Evolutionary conservation across 225 moss, liverwort and hornwort genomes (phyloP), one percentile per base, ranked within the genome.

Genomic region (Straminergon stramineum): DNA sequence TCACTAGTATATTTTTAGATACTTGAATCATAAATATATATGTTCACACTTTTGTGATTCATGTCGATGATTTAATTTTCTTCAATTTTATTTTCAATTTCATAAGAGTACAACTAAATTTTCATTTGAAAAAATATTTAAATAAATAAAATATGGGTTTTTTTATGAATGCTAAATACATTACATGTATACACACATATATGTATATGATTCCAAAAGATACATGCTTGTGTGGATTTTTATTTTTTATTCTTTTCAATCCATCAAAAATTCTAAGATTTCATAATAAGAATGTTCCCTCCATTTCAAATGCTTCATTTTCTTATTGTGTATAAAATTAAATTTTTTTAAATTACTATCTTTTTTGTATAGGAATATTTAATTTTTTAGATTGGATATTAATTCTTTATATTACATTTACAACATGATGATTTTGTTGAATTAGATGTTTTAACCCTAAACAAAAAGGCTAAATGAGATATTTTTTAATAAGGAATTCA

Each of bases 351-450:
- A 41, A 27, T 6, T 15, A 4, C 5, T 24, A 26, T 23, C 2
- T n/a, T 45, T 34, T 27, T 73, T 27, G 0, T 3, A 32, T 6
- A 34, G 0, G 1, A 34, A 5, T 13, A 51, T 19, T 32, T 0
- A 13, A 13, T 55, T 20, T 23, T 20, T 15, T 22, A 35, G 3
- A 77, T 53, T 53, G 35, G 77, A 2, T 52, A 55, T 14, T 23
- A 5, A 23, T 22, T 53, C 14, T 12, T 20, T 20, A 20, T 10
- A 32, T 76, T 75, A 12, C 20, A 12, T 31, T 51, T 34, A 13
- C 8, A 34, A 7, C 2, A 30, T 0, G 18, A 6, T 1, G 6
- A 51, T 32, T 3, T 20, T 77, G 0, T 77, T 22, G 22, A 22
- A 22, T 22, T 22, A 22, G 34, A 34, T 22, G 2, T 22, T 32